Conservation (phyloP, 345 rosid genomes). For the Camelina laxa region DNA sequence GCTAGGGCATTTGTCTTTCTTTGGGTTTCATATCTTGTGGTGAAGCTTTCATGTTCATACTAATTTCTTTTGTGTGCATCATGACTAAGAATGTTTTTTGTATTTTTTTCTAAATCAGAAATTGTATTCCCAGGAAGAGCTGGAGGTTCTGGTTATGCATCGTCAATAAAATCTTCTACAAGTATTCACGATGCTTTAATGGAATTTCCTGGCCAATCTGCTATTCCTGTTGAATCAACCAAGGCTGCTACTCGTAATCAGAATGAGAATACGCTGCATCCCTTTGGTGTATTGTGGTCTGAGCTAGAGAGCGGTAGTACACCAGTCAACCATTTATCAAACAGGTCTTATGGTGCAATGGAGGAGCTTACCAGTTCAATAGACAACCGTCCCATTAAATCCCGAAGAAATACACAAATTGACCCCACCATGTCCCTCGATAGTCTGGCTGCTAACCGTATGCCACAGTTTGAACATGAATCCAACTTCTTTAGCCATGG, state of each 20-base stretch:
- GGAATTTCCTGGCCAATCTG: slow-evolving; percentile 42
- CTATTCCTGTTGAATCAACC: slow-evolving; percentile 45
- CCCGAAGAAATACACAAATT: slow-evolving; percentile 42
- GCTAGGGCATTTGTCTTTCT: not conserved
- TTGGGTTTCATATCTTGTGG: slow-evolving; percentile 2
- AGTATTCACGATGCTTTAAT: slow-evolving; percentile 41
- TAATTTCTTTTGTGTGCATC: slow-evolving; percentile 5
- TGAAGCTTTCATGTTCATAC: not conserved
- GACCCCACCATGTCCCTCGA: slow-evolving; percentile 42
- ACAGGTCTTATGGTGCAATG: slow-evolving; percentile 40
- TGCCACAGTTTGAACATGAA: slow-evolving; percentile 46
- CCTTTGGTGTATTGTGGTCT: slow-evolving; percentile 69
- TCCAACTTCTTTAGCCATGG: slow-evolving; percentile 44
- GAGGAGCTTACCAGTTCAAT: slow-evolving; percentile 43
- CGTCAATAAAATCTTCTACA: slow-evolving; percentile 36
- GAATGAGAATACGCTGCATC: slow-evolving; percentile 59
- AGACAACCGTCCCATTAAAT: slow-evolving; percentile 48
- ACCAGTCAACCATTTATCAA: slow-evolving; percentile 47
- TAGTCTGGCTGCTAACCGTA: slow-evolving; percentile 45
- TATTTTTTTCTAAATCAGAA: slow-evolving; percentile 45
- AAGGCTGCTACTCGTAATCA: slow-evolving; percentile 42
- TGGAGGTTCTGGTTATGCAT: slow-evolving; percentile 40
- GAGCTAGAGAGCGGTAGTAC: slow-evolving; percentile 53
- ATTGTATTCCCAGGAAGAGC: slow-evolving; percentile 58
- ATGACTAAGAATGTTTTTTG: slow-evolving; percentile 18